Percentiles rank a stretch among this genome's conserved stretches.
phyloP scores from a whole-genome alignment of 2,329 filamentous ascomycete species.

The Geosmithia flava region DNA sequence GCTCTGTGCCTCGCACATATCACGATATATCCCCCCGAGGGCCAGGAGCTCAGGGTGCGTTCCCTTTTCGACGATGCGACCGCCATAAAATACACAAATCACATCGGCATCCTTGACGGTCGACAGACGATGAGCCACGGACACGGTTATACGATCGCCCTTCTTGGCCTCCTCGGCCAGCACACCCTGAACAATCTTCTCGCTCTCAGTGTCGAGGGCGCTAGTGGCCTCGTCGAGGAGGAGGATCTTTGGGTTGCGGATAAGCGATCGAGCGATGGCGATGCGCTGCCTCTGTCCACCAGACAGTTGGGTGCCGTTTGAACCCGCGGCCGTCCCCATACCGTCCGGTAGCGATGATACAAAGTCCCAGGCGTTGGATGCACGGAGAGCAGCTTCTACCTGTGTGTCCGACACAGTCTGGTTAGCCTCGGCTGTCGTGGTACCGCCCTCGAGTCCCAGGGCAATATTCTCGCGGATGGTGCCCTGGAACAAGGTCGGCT shows the following conservation, averaged over 20 bases:
- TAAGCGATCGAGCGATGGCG: conserved; percentile 43
- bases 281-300: conserved; percentile 46
- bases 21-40: conserved; percentile 30
- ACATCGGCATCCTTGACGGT: conserved; percentile 67
- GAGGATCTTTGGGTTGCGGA: conserved; percentile 86
- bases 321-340: conserved; percentile 75
- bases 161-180: conserved; percentile 60
- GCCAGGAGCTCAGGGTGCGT: conserved; percentile 41
- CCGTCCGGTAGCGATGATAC: conserved; percentile 80
- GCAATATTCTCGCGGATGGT: conserved; percentile 26
- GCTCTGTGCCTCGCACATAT: conserved; percentile 30
- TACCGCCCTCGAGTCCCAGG: conserved; percentile 22
- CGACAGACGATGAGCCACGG: conserved; percentile 80
- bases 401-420: conserved; percentile 14
- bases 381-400: conserved; percentile 29
- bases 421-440: conserved; percentile 4
- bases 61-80: conserved; percentile 43
- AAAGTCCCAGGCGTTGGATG: conserved; percentile 37
- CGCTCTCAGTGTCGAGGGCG: conserved; percentile 85
- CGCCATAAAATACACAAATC: conserved; percentile 49
- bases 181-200: conserved; percentile 83
- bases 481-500: conserved; percentile 31
- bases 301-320: conserved; percentile 50
- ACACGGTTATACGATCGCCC: conserved; percentile 84
- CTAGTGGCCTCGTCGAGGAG: conserved; percentile 91